Evolutionary conservation across 2,329 filamentous ascomycete genomes (phyloP).

Genomic region (Fusarium burgessii): DNA sequence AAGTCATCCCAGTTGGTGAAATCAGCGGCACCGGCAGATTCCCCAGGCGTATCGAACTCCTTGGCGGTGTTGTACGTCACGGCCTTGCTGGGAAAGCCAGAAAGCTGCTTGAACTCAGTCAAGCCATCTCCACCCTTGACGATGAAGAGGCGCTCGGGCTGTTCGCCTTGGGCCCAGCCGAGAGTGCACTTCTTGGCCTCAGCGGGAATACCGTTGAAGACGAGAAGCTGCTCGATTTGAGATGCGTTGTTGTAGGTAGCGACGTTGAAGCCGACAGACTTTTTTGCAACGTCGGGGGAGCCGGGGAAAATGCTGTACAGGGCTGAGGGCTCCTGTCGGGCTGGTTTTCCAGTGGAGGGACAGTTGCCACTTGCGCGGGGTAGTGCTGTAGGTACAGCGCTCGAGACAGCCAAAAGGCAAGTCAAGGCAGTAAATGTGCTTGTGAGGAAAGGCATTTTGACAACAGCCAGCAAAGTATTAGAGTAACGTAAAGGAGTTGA

Average conservation of each 20-base stretch:
- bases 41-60: constrained; percentile 35
- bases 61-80: constrained; percentile 42
- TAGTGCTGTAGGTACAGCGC: constrained; percentile 17
- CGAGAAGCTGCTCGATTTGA: constrained; percentile 48
- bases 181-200: constrained; percentile 48
- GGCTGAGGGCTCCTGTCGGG: constrained; percentile 21
- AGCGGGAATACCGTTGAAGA: constrained; percentile 50
- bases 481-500: neutral
- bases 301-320: constrained; percentile 36
- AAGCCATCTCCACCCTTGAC: constrained; percentile 48
- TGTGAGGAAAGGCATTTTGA: constrained; percentile 21
- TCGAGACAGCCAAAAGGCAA: constrained; percentile 24
- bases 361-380: constrained; percentile 23
- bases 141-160: constrained; percentile 54
- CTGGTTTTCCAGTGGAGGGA: constrained; percentile 5
- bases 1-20: constrained; percentile 50
- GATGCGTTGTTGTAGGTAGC: constrained; percentile 44
- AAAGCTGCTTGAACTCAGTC: constrained; percentile 41
- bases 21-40: constrained; percentile 42
- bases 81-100: constrained; percentile 41
- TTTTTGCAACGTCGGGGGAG: constrained; percentile 30
- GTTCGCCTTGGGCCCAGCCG: constrained; percentile 53
- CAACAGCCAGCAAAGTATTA: neutral
- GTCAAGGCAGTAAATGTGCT: constrained; percentile 14
- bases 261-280: constrained; percentile 35